Evolutionary conservation across 371 early-diverging fungal genomes (phyloP), one percentile per base, ranked within the genome.

Genomic region (Mortierella sp.): DNA sequence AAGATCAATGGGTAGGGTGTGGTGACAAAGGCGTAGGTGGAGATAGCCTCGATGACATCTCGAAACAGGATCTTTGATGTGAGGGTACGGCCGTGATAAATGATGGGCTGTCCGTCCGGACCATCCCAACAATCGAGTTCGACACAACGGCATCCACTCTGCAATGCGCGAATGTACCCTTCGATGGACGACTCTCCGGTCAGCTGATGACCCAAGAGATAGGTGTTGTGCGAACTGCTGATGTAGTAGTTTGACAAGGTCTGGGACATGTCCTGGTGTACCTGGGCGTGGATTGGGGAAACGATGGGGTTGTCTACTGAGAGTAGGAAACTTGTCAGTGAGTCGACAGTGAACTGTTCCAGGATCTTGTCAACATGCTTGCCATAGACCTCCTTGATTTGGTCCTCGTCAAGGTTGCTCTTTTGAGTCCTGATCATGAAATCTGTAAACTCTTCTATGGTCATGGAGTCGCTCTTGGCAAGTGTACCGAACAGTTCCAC

Each of bases 51-150:
- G 28, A 95, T 83, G 6, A 86, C 92, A 62, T 93, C 92, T n/a
- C 83, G 85, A 68, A 94, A 92, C 54, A 86, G 67, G 21, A 95
- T 90, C 57, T 87, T 85, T 12, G 84, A 80, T 6, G 93, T 92
- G 89, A 91, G 64, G 0, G 95, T 92, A 52, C 85, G 81, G 2
- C 94, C 94, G 66, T 95, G 95, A 57, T 88, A 91, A 19, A 94
- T 86, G 8, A 92, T 63, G 2, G 95, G 94, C 52, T 86, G 82
- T 22, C 89, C 91, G 55, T 86, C 83, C 6, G 89, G 79, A 0
- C 95, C 95, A 78, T 95, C 95, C 89, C 93, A 95, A 70, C 92
- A 92, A 74, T 95, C 95, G 57, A 94, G 68, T 72, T 95, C 95
- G 12, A 95, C 84, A 78, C 95, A 94, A 22, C 94, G 85, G 66